These are phyloP conservation scores for Neltuma alba DNA, from an alignment of 306 rosid species.

Conservation along the genomic window DNA sequence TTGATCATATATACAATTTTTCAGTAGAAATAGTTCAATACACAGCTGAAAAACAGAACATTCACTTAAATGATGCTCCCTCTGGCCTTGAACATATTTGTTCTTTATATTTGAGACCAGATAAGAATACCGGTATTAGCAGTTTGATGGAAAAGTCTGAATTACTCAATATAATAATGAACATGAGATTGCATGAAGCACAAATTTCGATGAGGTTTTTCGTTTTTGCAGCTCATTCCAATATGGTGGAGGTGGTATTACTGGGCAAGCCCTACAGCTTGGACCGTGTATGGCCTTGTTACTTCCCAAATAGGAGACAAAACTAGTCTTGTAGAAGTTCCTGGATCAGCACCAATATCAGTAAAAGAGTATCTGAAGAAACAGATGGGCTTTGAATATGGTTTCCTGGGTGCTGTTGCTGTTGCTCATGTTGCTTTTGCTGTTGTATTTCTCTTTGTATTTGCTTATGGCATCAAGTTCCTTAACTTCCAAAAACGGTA, in stretches of 20 bases:
- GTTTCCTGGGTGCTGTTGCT: conserved; percentile 52
- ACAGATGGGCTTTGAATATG: conserved; percentile 47
- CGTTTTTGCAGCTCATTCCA: conserved; percentile 56
- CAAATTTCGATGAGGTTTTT: neutral
- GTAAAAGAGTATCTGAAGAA: conserved; percentile 50
- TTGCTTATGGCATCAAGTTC: conserved; percentile 70
- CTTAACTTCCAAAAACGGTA: conserved; percentile 68
- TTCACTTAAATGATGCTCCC: neutral
- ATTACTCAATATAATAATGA: neutral
- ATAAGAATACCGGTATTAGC: neutral
- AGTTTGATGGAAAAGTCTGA: neutral
- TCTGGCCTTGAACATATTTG: neutral
- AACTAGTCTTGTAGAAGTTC: conserved; percentile 34
- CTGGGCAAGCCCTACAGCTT: conserved; percentile 61
- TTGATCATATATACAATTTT: neutral
- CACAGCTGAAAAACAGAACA: neutral
- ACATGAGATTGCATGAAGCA: neutral
- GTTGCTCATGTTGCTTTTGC: conserved; percentile 54
- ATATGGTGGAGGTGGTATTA: conserved; percentile 71
- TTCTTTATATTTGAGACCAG: neutral
- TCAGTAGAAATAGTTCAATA: neutral
- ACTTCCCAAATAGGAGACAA: conserved; percentile 65
- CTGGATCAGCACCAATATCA: conserved; percentile 37
- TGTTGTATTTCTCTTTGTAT: conserved; percentile 55
- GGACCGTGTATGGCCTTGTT: conserved; percentile 58